Conservation (phyloP, 495 filamentous ascomycete genomes). For the Glutinoglossum americanum region DNA sequence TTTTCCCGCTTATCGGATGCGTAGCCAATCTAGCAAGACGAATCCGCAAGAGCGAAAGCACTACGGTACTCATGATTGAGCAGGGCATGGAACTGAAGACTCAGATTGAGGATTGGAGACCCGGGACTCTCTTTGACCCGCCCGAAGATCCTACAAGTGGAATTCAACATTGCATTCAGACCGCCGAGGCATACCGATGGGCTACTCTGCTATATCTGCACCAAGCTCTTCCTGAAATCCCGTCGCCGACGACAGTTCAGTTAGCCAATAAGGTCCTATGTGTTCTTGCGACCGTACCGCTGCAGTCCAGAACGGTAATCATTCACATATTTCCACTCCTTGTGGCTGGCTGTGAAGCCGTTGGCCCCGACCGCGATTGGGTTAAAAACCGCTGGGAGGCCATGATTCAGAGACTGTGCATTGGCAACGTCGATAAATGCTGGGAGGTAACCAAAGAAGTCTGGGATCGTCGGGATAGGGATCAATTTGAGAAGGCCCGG, state of each 20-base stretch:
- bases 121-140: slow-evolving; percentile 30
- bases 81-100: slow-evolving; percentile 43
- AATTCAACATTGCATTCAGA: slow-evolving; percentile 44
- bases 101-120: slow-evolving; percentile 40
- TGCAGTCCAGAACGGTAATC: slow-evolving; percentile 41
- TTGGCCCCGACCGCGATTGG: slow-evolving; percentile 40
- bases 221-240: slow-evolving; percentile 58
- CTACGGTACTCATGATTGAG: slow-evolving; percentile 38
- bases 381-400: slow-evolving; percentile 41
- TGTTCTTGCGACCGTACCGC: slow-evolving; percentile 39
- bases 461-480: slow-evolving; percentile 29
- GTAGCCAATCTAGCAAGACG: slow-evolving; percentile 46
- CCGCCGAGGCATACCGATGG: slow-evolving; percentile 57
- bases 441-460: slow-evolving; percentile 33
- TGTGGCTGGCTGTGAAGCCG: slow-evolving; percentile 48
- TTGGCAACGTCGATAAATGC: slow-evolving; percentile 50
- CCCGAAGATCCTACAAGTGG: slow-evolving; percentile 46
- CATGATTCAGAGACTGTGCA: slow-evolving; percentile 42
- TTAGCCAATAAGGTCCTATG: slow-evolving; percentile 41
- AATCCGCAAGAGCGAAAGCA: slow-evolving; percentile 33
- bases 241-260: slow-evolving; percentile 30
- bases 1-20: slow-evolving; percentile 53
- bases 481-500: slow-evolving; percentile 2
- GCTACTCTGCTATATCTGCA: slow-evolving; percentile 58
- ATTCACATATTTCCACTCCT: slow-evolving; percentile 61